Conservation (phyloP, 148 eudicot species). For the Fagopyrum esculentum region DNA sequence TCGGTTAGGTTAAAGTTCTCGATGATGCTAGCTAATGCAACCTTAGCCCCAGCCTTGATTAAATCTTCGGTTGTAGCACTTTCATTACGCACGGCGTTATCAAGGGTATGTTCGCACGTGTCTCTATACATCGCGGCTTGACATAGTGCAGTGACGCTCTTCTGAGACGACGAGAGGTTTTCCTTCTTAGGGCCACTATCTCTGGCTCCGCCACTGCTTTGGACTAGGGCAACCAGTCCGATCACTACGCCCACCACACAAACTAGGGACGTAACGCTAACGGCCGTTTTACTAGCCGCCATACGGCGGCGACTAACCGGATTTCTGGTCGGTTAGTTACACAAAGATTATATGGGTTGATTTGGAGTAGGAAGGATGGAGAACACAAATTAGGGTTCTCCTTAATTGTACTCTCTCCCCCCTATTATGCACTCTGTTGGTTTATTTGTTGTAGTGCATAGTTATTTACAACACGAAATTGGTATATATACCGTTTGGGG, state of each 20-base stretch:
- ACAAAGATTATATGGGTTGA: neutral
- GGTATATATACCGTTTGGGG: too few species aligned
- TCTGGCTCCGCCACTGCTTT: neutral
- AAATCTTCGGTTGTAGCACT: slow-evolving; percentile 45
- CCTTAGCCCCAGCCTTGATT: slow-evolving; percentile 29
- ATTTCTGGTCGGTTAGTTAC: neutral
- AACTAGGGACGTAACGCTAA: slow-evolving; percentile 33
- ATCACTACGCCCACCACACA: slow-evolving; percentile 45
- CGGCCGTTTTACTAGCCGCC: slow-evolving; percentile 30
- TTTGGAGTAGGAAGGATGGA: neutral
- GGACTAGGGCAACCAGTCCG: slow-evolving; percentile 34
- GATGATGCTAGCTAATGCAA: slow-evolving; percentile 30
- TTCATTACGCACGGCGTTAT: slow-evolving; percentile 34
- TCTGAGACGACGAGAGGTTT: slow-evolving; percentile 26
- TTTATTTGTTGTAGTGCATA: neutral
- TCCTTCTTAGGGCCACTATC: neutral
- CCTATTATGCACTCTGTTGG: neutral
- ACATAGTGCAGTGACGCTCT: slow-evolving; percentile 39
- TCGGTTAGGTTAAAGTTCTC: slow-evolving; percentile 23
- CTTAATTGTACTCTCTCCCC: neutral
- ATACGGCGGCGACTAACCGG: neutral
- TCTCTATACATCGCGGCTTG: slow-evolving; percentile 31
- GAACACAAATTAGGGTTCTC: neutral
- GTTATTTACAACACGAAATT: neutral
- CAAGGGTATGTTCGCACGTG: slow-evolving; percentile 34